Conservation (phyloP, 192 early-diverging fungal species). For the Backusella australiensis region DNA sequence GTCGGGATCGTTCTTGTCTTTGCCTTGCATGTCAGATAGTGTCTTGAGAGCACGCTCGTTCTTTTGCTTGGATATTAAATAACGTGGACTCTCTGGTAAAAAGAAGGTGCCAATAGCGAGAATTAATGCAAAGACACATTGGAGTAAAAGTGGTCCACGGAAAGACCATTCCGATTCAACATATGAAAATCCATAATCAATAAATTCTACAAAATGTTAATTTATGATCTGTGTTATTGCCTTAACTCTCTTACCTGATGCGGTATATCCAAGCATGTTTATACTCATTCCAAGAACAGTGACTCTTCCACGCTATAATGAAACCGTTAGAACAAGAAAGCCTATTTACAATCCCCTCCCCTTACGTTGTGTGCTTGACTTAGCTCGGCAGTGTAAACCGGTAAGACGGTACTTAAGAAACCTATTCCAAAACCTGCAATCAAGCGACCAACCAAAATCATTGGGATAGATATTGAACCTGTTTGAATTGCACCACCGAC, state of each 20-base stretch:
- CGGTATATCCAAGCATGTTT: slow-evolving; percentile 16
- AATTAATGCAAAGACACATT: slow-evolving; percentile 71
- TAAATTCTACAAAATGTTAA: slow-evolving; percentile 22
- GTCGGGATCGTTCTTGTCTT: slow-evolving; percentile 30
- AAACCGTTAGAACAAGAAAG: neutral
- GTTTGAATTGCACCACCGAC: slow-evolving; percentile 53
- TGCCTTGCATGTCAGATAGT: slow-evolving; percentile 29
- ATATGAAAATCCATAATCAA: slow-evolving; percentile 51
- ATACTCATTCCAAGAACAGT: slow-evolving; percentile 19
- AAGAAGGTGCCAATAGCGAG: slow-evolving; percentile 64
- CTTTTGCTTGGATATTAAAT: slow-evolving; percentile 62
- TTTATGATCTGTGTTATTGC: too few relatives aligned
- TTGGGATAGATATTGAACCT: slow-evolving; percentile 38
- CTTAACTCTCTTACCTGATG: neutral
- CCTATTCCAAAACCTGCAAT: slow-evolving; percentile 55
- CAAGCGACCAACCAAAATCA: slow-evolving; percentile 48
- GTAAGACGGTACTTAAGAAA: slow-evolving; percentile 36
- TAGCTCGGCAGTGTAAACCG: slow-evolving; percentile 57
- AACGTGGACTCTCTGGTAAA: slow-evolving; percentile 85
- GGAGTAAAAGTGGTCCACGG: slow-evolving; percentile 78
- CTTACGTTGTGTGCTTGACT: slow-evolving; percentile 16
- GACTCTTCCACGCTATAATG: slow-evolving; percentile 6
- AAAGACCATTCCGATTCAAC: slow-evolving; percentile 53
- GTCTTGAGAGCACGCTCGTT: slow-evolving; percentile 59
- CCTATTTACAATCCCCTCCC: neutral